Conservation (phyloP, 179 eudicot species). For the Spinacia oleracea region DNA sequence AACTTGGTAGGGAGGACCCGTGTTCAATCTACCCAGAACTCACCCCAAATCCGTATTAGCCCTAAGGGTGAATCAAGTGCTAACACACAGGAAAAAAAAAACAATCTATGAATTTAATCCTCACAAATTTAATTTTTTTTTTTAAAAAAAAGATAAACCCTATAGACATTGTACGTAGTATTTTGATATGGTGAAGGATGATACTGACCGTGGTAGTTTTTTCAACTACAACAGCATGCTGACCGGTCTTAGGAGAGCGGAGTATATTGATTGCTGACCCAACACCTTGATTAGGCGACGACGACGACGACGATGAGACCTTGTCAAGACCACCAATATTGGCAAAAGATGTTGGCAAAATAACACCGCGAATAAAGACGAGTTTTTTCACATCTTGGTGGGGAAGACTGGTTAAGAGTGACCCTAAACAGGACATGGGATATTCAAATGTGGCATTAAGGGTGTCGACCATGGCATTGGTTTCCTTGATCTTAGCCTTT, state of each 20-base stretch:
- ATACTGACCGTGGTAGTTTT: constrained; percentile 2
- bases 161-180: no score
- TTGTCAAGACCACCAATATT: background rate
- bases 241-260: background rate
- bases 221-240: constrained; percentile 10
- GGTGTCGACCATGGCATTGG: background rate
- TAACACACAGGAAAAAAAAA: no score
- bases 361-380: constrained; percentile 14
- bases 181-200: no score
- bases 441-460: background rate
- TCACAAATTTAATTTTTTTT: no score
- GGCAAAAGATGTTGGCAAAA: background rate
- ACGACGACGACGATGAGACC: background rate
- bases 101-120: no score
- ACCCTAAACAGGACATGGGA: background rate
- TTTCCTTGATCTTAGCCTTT: background rate
- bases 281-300: background rate
- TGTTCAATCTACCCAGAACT: no score
- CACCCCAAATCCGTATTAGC: no score
- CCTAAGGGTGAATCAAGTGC: no score
- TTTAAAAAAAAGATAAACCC: no score
- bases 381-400: constrained; percentile 7
- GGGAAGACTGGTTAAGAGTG: constrained; percentile 1
- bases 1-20: no score
- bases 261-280: background rate